These are phyloP conservation scores for Colletotrichum echinochloae DNA, from an alignment of 2,329 filamentous ascomycete genomes.

Conservation along the genomic window DNA sequence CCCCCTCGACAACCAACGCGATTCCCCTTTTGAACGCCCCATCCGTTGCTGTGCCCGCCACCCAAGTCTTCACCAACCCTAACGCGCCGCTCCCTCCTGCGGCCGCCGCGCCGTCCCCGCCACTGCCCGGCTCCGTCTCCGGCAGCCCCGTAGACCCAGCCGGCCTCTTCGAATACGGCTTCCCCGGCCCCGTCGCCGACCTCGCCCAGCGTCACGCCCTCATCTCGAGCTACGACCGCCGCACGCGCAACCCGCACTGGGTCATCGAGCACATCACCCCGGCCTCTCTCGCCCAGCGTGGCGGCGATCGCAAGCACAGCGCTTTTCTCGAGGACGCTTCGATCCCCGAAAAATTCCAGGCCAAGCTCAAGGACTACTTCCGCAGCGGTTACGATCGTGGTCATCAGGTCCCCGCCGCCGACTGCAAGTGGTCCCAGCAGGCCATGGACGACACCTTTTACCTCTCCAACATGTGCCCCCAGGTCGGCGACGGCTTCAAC, in stretches of 20 bases:
- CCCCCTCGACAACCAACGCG: slow-evolving; percentile 46
- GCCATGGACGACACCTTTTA: slow-evolving; percentile 97
- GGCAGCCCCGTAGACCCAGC: slow-evolving; percentile 74
- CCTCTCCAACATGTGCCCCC: slow-evolving; percentile 96
- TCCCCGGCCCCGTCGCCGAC: slow-evolving; percentile 91
- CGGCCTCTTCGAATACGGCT: slow-evolving; percentile 87
- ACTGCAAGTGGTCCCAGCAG: slow-evolving; percentile 93
- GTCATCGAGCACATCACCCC: slow-evolving; percentile 97
- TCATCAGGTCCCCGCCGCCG: slow-evolving; percentile 96
- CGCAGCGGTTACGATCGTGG: slow-evolving; percentile 95
- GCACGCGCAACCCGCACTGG: slow-evolving; percentile 92
- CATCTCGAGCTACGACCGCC: slow-evolving; percentile 89
- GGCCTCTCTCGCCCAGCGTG: slow-evolving; percentile 78
- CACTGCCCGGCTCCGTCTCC: slow-evolving; percentile 47
- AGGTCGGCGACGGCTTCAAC: slow-evolving; percentile 98
- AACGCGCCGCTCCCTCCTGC: slow-evolving; percentile 45
- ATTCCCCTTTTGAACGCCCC: slow-evolving; percentile 46
- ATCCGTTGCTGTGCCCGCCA: slow-evolving; percentile 64
- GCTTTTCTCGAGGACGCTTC: slow-evolving; percentile 83
- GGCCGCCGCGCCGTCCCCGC: slow-evolving; percentile 45
- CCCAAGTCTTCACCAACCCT: slow-evolving; percentile 61
- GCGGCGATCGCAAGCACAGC: slow-evolving; percentile 87
- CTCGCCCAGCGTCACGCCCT: slow-evolving; percentile 81
- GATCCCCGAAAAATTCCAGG: slow-evolving; percentile 89
- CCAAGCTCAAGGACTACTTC: slow-evolving; percentile 92